These are phyloP conservation scores for Linum trigynum DNA, from an alignment of 345 rosid species.

Conservation along the genomic window DNA sequence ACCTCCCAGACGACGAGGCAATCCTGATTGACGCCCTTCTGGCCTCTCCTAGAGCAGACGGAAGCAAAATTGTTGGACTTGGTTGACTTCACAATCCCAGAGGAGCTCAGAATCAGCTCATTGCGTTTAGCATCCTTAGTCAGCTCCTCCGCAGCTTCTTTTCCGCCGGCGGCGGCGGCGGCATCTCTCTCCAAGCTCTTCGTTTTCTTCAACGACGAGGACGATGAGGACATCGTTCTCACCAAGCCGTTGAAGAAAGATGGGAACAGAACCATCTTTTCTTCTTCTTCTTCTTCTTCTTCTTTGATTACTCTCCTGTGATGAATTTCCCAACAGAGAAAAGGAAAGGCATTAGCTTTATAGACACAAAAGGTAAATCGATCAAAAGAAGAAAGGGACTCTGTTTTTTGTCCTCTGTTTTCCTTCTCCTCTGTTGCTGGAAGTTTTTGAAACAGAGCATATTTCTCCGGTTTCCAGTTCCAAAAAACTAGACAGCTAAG, in stretches of 20 bases:
- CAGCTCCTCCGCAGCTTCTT: conserved; percentile 53
- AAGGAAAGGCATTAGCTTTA: neutral
- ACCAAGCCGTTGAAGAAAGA: conserved; percentile 57
- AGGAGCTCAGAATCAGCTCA: conserved; percentile 44
- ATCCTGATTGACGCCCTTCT: conserved; percentile 79
- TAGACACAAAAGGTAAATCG: neutral
- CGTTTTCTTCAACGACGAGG: conserved; percentile 43
- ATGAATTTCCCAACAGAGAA: neutral
- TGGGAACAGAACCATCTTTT: conserved; percentile 47
- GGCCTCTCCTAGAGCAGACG: conserved; percentile 67
- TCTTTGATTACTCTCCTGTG: neutral
- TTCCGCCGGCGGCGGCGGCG: conserved; percentile 24
- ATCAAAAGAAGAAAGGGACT: no score
- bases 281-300: neutral
- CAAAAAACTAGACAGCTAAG: no score
- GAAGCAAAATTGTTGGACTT: conserved; percentile 45
- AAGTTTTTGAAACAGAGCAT: no score
- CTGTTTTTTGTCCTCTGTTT: no score
- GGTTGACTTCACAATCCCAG: conserved; percentile 41
- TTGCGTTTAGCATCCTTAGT: conserved; percentile 67
- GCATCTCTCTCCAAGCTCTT: no score
- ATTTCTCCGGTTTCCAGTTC: no score
- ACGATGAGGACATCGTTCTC: conserved; percentile 19
- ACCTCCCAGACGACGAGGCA: conserved; percentile 83
- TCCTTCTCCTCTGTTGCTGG: no score